Conservation (phyloP, 1,284 basidiomycete genomes). For the Schizophyllum amplum region DNA sequence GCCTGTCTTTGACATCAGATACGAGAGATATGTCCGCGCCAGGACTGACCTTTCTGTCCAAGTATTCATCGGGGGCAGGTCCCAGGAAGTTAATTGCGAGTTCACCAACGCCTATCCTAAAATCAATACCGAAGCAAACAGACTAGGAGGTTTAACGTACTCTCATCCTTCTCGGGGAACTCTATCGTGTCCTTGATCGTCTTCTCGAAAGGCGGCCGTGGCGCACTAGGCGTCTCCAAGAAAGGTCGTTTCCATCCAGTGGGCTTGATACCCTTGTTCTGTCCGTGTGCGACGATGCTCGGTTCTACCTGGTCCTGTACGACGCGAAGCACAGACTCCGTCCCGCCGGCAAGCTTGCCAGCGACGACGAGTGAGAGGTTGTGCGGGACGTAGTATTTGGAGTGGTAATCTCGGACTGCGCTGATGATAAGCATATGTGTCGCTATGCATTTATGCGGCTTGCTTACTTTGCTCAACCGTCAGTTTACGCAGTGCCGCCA, state of each 20-base stretch:
- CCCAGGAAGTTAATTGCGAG: constrained; percentile 78
- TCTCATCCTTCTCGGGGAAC: constrained; percentile 98
- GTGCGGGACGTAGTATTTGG: constrained; percentile 89
- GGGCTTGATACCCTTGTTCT: constrained; percentile 59
- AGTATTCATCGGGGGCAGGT: constrained; percentile 64
- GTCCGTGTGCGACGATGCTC: constrained; percentile 66
- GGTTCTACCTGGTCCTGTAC: constrained; percentile 82
- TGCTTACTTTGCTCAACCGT: constrained; percentile 83
- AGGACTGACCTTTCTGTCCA: constrained; percentile 62
- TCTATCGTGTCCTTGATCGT: constrained; percentile 65
- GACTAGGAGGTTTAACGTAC: constrained; percentile 23
- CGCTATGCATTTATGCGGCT: neutral
- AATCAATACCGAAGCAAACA: constrained; percentile 2
- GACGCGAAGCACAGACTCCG: constrained; percentile 62
- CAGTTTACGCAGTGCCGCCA: constrained; percentile 84
- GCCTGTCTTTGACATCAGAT: constrained; percentile 48
- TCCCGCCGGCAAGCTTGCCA: constrained; percentile 71
- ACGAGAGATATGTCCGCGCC: too few species aligned
- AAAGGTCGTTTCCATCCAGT: constrained; percentile 92
- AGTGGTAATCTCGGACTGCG: constrained; percentile 87
- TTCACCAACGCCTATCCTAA: constrained; percentile 62
- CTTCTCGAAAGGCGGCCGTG: constrained; percentile 47
- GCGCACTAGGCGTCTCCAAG: constrained; percentile 76
- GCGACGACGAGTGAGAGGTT: constrained; percentile 83
- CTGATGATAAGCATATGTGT: constrained; percentile 13